Evolutionary conservation across 164 flowering plant species (phyloP), one percentile per base, ranked within the genome.

Genomic region (Stephania yunnanensis): DNA sequence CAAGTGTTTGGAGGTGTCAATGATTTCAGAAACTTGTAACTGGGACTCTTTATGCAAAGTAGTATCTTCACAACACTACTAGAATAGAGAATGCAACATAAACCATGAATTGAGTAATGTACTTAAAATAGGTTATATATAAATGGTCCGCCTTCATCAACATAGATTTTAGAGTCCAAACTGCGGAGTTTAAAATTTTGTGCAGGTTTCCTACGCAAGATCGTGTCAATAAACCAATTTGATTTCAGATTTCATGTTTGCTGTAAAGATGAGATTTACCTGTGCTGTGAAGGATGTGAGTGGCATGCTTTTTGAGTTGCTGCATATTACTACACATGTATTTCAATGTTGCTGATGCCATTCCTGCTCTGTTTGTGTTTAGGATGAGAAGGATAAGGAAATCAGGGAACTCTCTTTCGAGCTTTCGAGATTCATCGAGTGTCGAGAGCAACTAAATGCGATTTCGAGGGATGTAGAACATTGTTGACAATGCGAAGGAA

Each of bases 311-410:
- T 55, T 19, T 15, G 19, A 12, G 19, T 55, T 55, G 63, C 68
- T 64, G 25, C 68, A 64, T 64, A 25, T 64, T 25, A 25, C 25
- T 25, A 25, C 63, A 55, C 63, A 13, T 55, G 9, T 8, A 4
- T 55, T 55, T 55, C 17, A 55, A 55, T 15, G 17, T 55, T 55
- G 17, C 63, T 15, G 19, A 55, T 55, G 19, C 63, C 5, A 4
- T 4, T 11, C 5, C 17, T 15, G 6, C 13, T 15, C 0, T 55
- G 13, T 4, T 55, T 55, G 63, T 69, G 52, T 19, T 7, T 42
- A 87, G 90, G 90, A 87, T 75, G 90, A 86, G 75, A 87, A 86
- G 80, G 90, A 86, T 55, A 86, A 77, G 80, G 83, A 78, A 76
- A 87, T 87, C 70, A 86, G 81, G 66, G 90, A 87, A 75, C 76